Evolutionary conservation across 2,329 filamentous ascomycete genomes (phyloP), one percentile per base, ranked within the genome.

Genomic region (Trichophyton simii): DNA sequence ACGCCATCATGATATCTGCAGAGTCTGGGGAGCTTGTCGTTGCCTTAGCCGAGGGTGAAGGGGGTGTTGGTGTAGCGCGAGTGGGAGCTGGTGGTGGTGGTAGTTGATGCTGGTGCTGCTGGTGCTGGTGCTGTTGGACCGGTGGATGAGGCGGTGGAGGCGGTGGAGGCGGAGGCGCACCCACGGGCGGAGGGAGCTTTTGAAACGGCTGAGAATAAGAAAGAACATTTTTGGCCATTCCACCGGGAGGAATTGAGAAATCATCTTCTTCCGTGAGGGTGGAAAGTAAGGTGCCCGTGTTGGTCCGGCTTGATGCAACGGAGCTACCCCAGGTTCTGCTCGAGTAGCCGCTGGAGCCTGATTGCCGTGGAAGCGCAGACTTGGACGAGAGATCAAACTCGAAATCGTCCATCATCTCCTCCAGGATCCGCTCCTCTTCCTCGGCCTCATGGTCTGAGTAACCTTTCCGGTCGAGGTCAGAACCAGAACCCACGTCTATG

Each of bases 371-470:
- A 22, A 89, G 73, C 28, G 85, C 80, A 15, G 83, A 86, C 67
- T 87, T 89, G 4, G 81, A 82, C 67, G 84, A 82, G 38, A 86
- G 75, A 60, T 84, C 86, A 69, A 91, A 88, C 62, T 89, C 82
- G 69, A 95, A 95, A 61, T 91, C 87, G 61, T 92, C 89, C 69
- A 94, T 85, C 82, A 97, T 90, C 71, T 96, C 90, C 64, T 96
- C 92, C 57, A 96, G 74, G 60, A 91, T 81, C 38, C 86, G 81
- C 70, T 91, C 88, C 70, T 83, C 81, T 66, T 91, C 88, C 61
- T 91, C 86, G 2, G 82, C 85, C 66, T 87, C 86, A 59, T 84
- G 83, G 34, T 83, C 82, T 15, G 77, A 70, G 65, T 82, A 82
- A 2, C 34, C 50, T 59, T 80, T 76, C n/a, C 77, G 66, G 38